A percentile compares a stretch with the other conserved stretches of the same genome.
Conservation (phyloP, 2,329 filamentous ascomycete genomes). For the Diplodia scrobiculata region DNA sequence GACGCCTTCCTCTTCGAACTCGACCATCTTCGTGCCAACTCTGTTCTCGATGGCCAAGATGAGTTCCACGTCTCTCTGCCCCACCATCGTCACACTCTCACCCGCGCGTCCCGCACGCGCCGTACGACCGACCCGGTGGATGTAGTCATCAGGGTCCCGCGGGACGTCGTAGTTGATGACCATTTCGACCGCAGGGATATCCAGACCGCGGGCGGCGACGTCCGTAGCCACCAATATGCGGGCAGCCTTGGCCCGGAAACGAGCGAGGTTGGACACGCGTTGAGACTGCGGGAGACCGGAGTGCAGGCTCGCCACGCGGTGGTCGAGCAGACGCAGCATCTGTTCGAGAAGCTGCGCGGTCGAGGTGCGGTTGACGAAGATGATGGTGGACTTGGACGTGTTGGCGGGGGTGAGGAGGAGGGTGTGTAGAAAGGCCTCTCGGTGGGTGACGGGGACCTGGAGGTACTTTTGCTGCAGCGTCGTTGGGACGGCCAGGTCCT, state of each 20-base stretch:
- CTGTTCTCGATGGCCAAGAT: conserved; percentile 87
- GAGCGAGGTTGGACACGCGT: conserved; percentile 80
- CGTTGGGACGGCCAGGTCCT: conserved; percentile 71
- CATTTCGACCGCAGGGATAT: conserved; percentile 87
- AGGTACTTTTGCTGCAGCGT: conserved; percentile 83
- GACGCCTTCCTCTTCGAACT: conserved; percentile 86
- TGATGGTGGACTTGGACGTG: conserved; percentile 73
- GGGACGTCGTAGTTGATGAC: conserved; percentile 97
- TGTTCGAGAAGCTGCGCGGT: conserved; percentile 90
- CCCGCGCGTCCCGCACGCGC: conserved; percentile 85
- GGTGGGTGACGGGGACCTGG: conserved; percentile 85
- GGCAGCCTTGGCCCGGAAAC: conserved; percentile 87
- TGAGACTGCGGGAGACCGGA: conserved; percentile 83
- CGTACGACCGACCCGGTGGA: conserved; percentile 93
- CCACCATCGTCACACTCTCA: conserved; percentile 82
- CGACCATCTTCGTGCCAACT: conserved; percentile 76
- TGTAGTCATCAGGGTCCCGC: conserved; percentile 94
- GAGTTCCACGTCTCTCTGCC: conserved; percentile 87
- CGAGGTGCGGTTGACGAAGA: conserved; percentile 90
- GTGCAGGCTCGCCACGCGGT: conserved; percentile 89
- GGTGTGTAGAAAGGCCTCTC: conserved; percentile 91
- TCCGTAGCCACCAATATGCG: conserved; percentile 92
- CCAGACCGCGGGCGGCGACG: conserved; percentile 88
- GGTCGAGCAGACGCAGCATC: conserved; percentile 78
- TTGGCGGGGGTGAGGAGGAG: conserved; percentile 81